Conservation (phyloP, 257 asterid species). For the Perilla frutescens region DNA sequence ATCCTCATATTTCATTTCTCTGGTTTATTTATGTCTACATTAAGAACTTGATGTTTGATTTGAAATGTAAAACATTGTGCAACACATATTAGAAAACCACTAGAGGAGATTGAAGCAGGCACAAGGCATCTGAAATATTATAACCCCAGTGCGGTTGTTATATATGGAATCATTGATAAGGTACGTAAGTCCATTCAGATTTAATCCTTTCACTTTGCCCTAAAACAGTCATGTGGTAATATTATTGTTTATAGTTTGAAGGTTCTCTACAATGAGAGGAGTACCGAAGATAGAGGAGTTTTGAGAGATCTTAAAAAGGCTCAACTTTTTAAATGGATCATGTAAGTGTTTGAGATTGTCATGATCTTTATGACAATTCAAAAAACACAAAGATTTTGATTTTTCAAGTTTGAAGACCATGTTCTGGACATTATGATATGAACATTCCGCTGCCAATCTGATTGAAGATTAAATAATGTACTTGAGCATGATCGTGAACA, state of each 20-base stretch:
- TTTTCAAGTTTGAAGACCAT: no score
- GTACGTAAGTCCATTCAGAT: slow-evolving; percentile 42
- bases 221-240: slow-evolving; percentile 9
- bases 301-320: slow-evolving; percentile 76
- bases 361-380: no score
- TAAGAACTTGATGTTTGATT: slow-evolving; percentile 27
- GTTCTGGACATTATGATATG: no score
- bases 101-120: slow-evolving; percentile 89
- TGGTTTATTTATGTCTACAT: background rate
- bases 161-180: slow-evolving; percentile 96
- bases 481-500: no score
- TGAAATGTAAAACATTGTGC: slow-evolving; percentile 82
- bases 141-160: slow-evolving; percentile 93
- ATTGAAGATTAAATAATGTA: no score
- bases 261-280: slow-evolving; percentile 94
- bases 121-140: slow-evolving; percentile 92
- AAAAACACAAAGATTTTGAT: no score
- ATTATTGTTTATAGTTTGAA: slow-evolving; percentile 35
- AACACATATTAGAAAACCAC: slow-evolving; percentile 74
- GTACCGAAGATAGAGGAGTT: slow-evolving; percentile 78
- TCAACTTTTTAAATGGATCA: slow-evolving; percentile 57
- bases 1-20: background rate
- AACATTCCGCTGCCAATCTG: no score
- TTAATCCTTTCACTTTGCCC: slow-evolving; percentile 9
- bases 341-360: no score